A percentile compares a stretch with the other conserved stretches of the same genome.
phyloP scores from a whole-genome alignment of 495 filamentous ascomycete genomes.

The Neurospora discreta region DNA sequence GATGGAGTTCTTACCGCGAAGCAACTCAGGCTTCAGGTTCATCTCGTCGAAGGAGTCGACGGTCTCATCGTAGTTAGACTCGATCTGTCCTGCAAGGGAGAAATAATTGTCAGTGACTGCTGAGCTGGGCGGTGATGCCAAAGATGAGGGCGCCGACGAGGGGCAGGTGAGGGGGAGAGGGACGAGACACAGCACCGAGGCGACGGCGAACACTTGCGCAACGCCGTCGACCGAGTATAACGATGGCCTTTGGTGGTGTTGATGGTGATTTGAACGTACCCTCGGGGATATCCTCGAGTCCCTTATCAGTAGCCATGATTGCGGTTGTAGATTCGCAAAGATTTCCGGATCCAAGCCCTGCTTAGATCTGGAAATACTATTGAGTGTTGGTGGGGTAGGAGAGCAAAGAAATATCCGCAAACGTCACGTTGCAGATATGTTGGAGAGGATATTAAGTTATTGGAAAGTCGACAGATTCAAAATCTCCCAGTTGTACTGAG shows the following conservation, averaged over 20 bases:
- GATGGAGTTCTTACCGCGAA: conserved; percentile 62
- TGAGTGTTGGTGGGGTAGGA: conserved; percentile 33
- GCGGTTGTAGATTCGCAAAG: conserved; percentile 41
- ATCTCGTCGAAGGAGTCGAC: conserved; percentile 98
- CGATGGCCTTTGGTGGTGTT: neutral
- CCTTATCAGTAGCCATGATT: conserved; percentile 96
- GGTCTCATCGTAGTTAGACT: conserved; percentile 99
- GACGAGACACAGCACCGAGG: neutral
- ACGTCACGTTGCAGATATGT: conserved; percentile 23
- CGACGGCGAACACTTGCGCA: neutral
- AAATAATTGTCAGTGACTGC: conserved; percentile 9
- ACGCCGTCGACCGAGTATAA: neutral
- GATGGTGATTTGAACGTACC: conserved; percentile 41
- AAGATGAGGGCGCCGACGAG: neutral
- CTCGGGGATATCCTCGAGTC: conserved; percentile 91
- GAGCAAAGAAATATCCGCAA: conserved; percentile 30
- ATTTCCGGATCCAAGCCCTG: conserved; percentile 62
- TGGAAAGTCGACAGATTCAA: conserved; percentile 30
- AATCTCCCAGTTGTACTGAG: conserved; percentile 29
- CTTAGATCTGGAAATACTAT: conserved; percentile 43
- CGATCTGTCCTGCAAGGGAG: conserved; percentile 70
- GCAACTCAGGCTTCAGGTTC: conserved; percentile 90
- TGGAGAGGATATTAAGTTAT: conserved; percentile 28
- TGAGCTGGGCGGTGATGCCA: neutral
- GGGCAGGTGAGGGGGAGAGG: neutral